Evolutionary conservation across 257 asterid species (phyloP).

Genomic region (Solanum corneliomulleri): DNA sequence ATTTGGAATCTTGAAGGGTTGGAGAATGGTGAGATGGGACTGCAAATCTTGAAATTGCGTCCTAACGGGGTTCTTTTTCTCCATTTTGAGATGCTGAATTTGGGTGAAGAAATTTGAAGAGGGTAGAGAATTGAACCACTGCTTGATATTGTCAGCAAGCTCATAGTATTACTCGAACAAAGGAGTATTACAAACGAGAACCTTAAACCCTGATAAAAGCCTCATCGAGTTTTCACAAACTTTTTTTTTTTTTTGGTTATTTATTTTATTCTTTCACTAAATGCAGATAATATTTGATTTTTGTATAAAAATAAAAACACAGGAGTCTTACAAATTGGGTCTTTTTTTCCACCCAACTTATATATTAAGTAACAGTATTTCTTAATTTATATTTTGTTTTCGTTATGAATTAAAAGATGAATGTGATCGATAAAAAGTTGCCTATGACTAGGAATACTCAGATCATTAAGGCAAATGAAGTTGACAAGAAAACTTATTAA

Average conservation of each 20-base stretch:
- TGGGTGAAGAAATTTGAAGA: slow-evolving; percentile 13
- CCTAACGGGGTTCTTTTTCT: slow-evolving; percentile 20
- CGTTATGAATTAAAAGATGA: background rate
- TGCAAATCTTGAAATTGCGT: slow-evolving; percentile 18
- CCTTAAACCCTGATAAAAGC: background rate
- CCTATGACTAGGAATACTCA: background rate
- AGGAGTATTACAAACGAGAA: background rate
- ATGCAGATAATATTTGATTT: background rate
- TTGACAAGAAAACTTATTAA: background rate
- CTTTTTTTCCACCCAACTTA: background rate
- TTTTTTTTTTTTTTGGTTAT: background rate
- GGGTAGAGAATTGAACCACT: slow-evolving; percentile 3
- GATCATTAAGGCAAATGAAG: background rate
- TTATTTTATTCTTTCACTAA: background rate
- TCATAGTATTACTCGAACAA: background rate
- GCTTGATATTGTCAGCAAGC: slow-evolving; percentile 14
- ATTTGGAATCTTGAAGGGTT: slow-evolving; percentile 29
- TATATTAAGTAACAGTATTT: too few relatives aligned
- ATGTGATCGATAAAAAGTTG: background rate
- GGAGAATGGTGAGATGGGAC: slow-evolving; percentile 12
- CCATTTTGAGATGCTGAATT: slow-evolving; percentile 14
- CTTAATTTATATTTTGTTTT: background rate
- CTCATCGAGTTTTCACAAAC: background rate
- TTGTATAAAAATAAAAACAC: background rate
- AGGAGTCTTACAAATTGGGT: background rate